Evolutionary conservation across 1,284 basidiomycete genomes (phyloP).

Genomic region (Sanghuangporus weigelae): DNA sequence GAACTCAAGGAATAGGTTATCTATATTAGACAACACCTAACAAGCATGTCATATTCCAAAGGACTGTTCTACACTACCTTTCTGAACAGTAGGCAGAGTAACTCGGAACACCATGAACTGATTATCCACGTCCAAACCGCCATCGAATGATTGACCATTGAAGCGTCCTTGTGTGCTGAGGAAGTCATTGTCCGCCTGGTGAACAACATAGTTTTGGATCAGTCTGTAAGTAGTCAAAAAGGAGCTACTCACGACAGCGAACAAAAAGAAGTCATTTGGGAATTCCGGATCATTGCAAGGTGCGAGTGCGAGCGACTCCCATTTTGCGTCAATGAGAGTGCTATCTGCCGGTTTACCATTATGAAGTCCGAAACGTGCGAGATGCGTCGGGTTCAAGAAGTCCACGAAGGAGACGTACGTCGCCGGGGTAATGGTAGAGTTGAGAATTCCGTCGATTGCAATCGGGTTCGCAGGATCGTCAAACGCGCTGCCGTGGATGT

Average conservation of each 20-base stretch:
- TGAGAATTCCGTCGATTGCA: constrained; percentile 45
- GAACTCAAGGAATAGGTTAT: background rate
- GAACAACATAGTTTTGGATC: background rate
- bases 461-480: constrained; percentile 52
- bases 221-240: background rate
- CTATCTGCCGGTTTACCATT: constrained; percentile 43
- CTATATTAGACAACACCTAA: background rate
- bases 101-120: constrained; percentile 65
- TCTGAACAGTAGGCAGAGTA: constrained; percentile 44
- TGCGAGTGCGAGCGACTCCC: constrained; percentile 62
- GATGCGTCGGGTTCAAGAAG: constrained; percentile 44
- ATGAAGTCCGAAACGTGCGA: constrained; percentile 60
- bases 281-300: constrained; percentile 43
- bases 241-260: constrained; percentile 42
- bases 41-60: constrained; percentile 20
- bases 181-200: constrained; percentile 61
- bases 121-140: constrained; percentile 53
- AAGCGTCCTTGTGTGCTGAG: constrained; percentile 53
- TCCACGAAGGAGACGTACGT: constrained; percentile 53
- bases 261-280: constrained; percentile 64
- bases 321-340: constrained; percentile 60
- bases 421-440: constrained; percentile 46
- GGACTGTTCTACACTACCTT: constrained; percentile 21
- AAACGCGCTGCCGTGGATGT: constrained; percentile 55
- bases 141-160: constrained; percentile 48